A percentile compares a stretch with the other conserved stretches of the same genome.
Conservation (phyloP, 2,329 filamentous ascomycete genomes). For the Hypoxylon sp. region DNA sequence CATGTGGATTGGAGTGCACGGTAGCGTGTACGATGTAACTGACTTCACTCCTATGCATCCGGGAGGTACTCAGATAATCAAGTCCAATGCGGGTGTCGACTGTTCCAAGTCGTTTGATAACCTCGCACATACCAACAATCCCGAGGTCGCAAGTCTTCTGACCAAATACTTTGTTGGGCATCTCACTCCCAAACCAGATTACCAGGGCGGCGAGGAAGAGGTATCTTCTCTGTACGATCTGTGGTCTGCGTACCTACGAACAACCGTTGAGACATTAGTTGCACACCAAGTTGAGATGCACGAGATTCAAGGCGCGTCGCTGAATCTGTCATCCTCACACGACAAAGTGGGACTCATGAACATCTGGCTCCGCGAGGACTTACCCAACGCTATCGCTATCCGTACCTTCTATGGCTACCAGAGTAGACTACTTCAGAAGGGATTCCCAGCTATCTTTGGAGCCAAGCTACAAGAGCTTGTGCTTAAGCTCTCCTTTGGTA, state of each 20-base stretch:
- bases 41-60: slow-evolving; percentile 64
- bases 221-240: slow-evolving; percentile 57
- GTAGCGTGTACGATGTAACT: slow-evolving; percentile 62
- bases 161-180: slow-evolving; percentile 65
- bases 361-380: slow-evolving; percentile 42
- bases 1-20: slow-evolving; percentile 63
- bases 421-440: slow-evolving; percentile 58
- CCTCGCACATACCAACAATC: slow-evolving; percentile 63
- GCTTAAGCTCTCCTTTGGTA: slow-evolving; percentile 59
- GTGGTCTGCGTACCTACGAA: slow-evolving; percentile 59
- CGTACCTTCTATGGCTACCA: slow-evolving; percentile 63
- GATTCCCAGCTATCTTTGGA: slow-evolving; percentile 60
- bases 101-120: slow-evolving; percentile 62
- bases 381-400: slow-evolving; percentile 60
- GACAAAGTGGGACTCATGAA: slow-evolving; percentile 48
- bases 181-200: slow-evolving; percentile 59
- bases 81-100: slow-evolving; percentile 63
- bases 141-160: slow-evolving; percentile 60
- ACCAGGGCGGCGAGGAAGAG: slow-evolving; percentile 51
- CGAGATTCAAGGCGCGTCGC: slow-evolving; percentile 53
- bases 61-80: slow-evolving; percentile 61
- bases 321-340: slow-evolving; percentile 49
- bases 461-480: slow-evolving; percentile 62
- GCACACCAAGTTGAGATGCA: slow-evolving; percentile 63
- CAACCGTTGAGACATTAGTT: slow-evolving; percentile 60